Evolutionary conservation across 257 asterid species (phyloP).

Genomic region (Lithospermum erythrorhizon): DNA sequence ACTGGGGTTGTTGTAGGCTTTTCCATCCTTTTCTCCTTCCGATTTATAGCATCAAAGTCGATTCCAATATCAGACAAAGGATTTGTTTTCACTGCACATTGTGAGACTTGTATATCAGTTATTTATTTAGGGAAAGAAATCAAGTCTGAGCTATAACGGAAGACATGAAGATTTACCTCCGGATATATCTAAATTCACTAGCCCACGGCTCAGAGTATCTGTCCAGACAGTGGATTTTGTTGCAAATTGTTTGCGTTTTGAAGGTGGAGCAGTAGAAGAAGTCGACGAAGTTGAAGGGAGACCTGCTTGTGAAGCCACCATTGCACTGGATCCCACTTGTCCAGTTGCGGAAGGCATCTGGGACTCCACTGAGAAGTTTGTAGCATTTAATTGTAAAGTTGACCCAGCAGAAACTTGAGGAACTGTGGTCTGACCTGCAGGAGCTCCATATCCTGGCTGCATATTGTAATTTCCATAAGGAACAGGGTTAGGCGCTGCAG

Average conservation of each 20-base stretch:
- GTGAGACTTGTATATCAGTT: slow-evolving; percentile 6
- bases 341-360: slow-evolving; percentile 37
- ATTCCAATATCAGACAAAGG: slow-evolving; percentile 88
- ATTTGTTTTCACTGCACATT: slow-evolving; percentile 75
- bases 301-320: slow-evolving; percentile 16
- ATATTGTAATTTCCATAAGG: slow-evolving; percentile 40
- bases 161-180: slow-evolving; percentile 50
- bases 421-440: slow-evolving; percentile 20
- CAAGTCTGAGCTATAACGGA: not conserved
- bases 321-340: slow-evolving; percentile 25
- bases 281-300: slow-evolving; percentile 29
- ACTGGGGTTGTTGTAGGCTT: slow-evolving; percentile 50
- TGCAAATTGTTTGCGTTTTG: slow-evolving; percentile 60
- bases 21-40: slow-evolving; percentile 93
- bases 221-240: slow-evolving; percentile 95
- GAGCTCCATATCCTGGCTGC: slow-evolving; percentile 22
- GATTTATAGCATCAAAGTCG: slow-evolving; percentile 92
- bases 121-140: not conserved
- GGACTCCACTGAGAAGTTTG: slow-evolving; percentile 33
- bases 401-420: slow-evolving; percentile 39
- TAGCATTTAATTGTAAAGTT: slow-evolving; percentile 22
- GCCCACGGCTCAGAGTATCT: slow-evolving; percentile 89
- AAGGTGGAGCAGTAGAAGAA: slow-evolving; percentile 41
- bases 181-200: slow-evolving; percentile 83
- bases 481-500: slow-evolving; percentile 29